Conservation (phyloP, 2,329 filamentous ascomycete species). For the Beauveria sp. region DNA sequence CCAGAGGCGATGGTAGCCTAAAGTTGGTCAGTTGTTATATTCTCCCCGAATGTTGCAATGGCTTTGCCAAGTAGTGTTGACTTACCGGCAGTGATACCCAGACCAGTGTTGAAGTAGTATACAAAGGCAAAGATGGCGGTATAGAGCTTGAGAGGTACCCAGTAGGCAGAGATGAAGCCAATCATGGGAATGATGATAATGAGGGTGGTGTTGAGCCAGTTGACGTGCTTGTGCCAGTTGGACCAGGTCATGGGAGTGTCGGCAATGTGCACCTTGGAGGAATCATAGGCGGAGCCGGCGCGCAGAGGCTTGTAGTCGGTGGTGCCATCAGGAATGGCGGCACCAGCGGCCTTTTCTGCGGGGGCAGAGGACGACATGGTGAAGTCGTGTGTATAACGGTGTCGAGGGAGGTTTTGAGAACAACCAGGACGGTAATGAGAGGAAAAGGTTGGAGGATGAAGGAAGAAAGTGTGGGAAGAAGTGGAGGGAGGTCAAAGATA, state of each 20-base stretch:
- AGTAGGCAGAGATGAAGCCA: slow-evolving; percentile 67
- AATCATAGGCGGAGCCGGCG: slow-evolving; percentile 34
- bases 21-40: not conserved
- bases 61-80: not conserved
- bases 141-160: slow-evolving; percentile 65
- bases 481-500: not conserved
- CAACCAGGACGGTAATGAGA: not conserved
- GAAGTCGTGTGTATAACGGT: not conserved
- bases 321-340: slow-evolving; percentile 44
- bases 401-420: not conserved
- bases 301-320: slow-evolving; percentile 47
- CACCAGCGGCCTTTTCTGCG: slow-evolving; percentile 25
- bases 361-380: slow-evolving; percentile 11
- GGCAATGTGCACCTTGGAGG: slow-evolving; percentile 75
- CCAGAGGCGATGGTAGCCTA: slow-evolving; percentile 62
- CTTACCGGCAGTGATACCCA: slow-evolving; percentile 72
- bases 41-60: too few species aligned
- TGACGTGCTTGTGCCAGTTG: slow-evolving; percentile 90
- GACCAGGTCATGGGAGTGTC: slow-evolving; percentile 70
- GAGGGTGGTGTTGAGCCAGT: slow-evolving; percentile 83
- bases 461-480: not conserved
- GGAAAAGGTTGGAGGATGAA: not conserved
- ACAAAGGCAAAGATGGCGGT: slow-evolving; percentile 65
- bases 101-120: slow-evolving; percentile 79
- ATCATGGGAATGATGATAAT: slow-evolving; percentile 70